Evolutionary conservation across 331 rosid genomes (phyloP).

Genomic region (Dryas integrifolia): DNA sequence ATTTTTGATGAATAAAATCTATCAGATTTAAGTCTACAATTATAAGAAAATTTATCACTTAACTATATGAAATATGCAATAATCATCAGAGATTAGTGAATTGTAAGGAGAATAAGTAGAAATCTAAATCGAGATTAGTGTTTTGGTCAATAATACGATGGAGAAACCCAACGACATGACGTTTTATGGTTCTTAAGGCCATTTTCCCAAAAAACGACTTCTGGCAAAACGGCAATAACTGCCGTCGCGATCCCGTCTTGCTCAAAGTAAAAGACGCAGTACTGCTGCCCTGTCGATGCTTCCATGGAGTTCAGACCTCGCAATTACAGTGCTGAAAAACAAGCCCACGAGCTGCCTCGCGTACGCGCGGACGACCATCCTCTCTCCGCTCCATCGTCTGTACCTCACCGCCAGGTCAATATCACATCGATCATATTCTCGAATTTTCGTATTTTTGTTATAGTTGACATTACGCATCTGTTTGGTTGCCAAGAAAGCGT

Average conservation of each 20-base stretch:
- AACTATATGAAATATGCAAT: too few species aligned
- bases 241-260: constrained; percentile 12
- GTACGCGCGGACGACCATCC: constrained; percentile 56
- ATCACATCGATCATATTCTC: background rate
- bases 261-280: background rate
- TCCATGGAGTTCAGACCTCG: constrained; percentile 86
- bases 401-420: constrained; percentile 46
- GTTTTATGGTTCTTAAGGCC: background rate
- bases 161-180: background rate
- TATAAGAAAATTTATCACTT: too few species aligned
- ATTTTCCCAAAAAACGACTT: background rate
- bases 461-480: constrained; percentile 2
- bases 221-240: background rate
- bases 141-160: too few species aligned
- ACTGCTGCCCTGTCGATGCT: constrained; percentile 5
- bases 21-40: too few species aligned
- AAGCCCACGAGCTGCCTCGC: constrained; percentile 61
- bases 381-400: constrained; percentile 37
- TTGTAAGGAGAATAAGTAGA: too few species aligned
- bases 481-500: constrained; percentile 23
- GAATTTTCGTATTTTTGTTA: background rate
- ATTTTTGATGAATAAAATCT: too few species aligned
- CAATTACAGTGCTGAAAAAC: constrained; percentile 51
- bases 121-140: too few species aligned
- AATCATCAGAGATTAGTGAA: too few species aligned